phyloP scores from a whole-genome alignment of 2,329 filamentous ascomycete species.

The Fusarium odoratissimum region DNA sequence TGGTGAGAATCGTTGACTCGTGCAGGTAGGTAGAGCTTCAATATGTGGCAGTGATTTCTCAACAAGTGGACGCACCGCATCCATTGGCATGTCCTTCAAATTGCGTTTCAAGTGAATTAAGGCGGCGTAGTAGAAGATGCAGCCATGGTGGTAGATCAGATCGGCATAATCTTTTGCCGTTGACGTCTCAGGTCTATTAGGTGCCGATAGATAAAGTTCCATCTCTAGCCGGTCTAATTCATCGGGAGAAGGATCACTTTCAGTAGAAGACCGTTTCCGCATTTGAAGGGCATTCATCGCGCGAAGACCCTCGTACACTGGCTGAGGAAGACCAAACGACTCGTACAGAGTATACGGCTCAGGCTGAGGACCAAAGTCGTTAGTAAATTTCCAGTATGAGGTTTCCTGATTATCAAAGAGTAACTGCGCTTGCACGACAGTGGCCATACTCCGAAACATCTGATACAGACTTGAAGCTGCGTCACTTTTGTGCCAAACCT shows the following conservation, averaged over 20 bases:
- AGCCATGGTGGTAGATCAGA: slow-evolving; percentile 42
- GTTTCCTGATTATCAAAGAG: slow-evolving; percentile 32
- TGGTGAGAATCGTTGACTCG: slow-evolving; percentile 34
- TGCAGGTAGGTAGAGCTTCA: slow-evolving; percentile 29
- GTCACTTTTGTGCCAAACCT: slow-evolving; percentile 40
- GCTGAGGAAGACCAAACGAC: slow-evolving; percentile 37
- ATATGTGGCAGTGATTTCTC: slow-evolving; percentile 40
- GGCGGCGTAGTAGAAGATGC: slow-evolving; percentile 40
- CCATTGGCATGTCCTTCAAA: slow-evolving; percentile 33
- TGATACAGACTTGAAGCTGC: slow-evolving; percentile 40
- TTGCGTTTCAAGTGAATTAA: slow-evolving; percentile 44
- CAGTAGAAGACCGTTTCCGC: slow-evolving; percentile 16
- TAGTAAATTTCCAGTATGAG: slow-evolving; percentile 34
- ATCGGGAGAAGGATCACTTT: slow-evolving; percentile 4
- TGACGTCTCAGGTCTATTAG: slow-evolving; percentile 23
- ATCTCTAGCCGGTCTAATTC: slow-evolving; percentile 39
- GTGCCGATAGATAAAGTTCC: slow-evolving; percentile 36
- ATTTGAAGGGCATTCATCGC: slow-evolving; percentile 36
- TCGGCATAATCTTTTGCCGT: slow-evolving; percentile 33
- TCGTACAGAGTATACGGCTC: slow-evolving; percentile 35
- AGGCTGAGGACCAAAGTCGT: slow-evolving; percentile 37
- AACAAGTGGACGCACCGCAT: slow-evolving; percentile 39
- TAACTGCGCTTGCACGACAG: slow-evolving; percentile 37
- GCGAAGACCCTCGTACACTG: slow-evolving; percentile 36
- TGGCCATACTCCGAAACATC: slow-evolving; percentile 43